phyloP scores from a whole-genome alignment of 306 rosid species.

The Carpinus fangiana region DNA sequence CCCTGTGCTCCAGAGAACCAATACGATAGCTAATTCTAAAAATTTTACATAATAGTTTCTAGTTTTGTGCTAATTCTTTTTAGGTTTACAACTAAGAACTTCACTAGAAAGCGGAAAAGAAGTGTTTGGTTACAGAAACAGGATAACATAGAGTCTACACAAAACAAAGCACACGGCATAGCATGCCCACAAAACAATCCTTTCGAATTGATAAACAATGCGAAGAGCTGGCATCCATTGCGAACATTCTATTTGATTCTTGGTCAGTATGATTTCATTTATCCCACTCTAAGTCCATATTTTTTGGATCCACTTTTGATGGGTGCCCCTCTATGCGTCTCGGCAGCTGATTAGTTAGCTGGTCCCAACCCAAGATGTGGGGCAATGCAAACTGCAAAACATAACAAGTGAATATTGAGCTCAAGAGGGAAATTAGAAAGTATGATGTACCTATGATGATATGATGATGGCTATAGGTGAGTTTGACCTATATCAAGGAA shows the following conservation, averaged over 20 bases:
- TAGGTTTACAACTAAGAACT: background rate
- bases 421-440: constrained; percentile 2
- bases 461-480: background rate
- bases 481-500: background rate
- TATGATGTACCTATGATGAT: constrained; percentile 1
- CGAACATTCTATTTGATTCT: background rate
- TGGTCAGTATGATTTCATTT: constrained; percentile 38
- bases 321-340: constrained; percentile 32
- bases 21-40: no score
- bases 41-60: background rate
- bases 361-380: constrained; percentile 89
- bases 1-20: no score
- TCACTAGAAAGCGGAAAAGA: background rate
- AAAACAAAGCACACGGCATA: background rate
- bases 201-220: background rate
- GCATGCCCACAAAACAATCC: background rate
- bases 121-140: background rate
- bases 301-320: constrained; percentile 35
- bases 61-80: background rate
- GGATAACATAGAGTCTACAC: background rate
- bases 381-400: constrained; percentile 79
- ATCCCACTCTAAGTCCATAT: constrained; percentile 72
- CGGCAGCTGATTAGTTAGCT: constrained; percentile 46
- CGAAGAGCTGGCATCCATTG: background rate
- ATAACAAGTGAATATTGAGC: constrained; percentile 14